A percentile compares a stretch with the other conserved stretches of the same genome.
Conservation (phyloP, 768 basidiomycete species). For the Rubroboletus pulcherrimus region DNA sequence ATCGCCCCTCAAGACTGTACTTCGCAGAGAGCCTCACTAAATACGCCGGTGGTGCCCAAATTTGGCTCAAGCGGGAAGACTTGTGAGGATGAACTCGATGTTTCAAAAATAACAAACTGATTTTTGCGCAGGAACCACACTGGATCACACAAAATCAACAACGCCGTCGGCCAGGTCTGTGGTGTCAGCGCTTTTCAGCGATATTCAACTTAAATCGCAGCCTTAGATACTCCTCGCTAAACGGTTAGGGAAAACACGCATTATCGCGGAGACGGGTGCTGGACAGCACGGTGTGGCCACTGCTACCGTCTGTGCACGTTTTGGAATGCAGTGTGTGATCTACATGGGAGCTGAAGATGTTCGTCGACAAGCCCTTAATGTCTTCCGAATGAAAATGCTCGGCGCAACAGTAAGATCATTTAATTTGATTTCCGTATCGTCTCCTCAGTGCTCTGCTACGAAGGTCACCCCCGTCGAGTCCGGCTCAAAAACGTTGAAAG, state of each 20-base stretch:
- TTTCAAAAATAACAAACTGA: background rate
- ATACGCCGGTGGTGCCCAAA: background rate
- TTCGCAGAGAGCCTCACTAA: background rate
- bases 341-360: background rate
- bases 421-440: no score
- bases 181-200: background rate
- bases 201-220: background rate
- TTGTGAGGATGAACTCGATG: background rate
- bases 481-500: background rate
- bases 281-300: background rate
- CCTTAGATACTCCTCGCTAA: background rate
- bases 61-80: background rate
- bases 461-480: background rate
- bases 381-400: background rate
- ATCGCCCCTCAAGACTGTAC: background rate
- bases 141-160: background rate
- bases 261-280: background rate
- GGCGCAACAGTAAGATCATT: background rate
- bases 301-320: background rate
- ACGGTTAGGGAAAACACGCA: background rate
- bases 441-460: background rate
- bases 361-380: background rate
- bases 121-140: background rate
- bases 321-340: background rate
- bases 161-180: background rate